Conservation (phyloP, 1,139 yeast genomes). For the Magnusiomyces ingens region DNA sequence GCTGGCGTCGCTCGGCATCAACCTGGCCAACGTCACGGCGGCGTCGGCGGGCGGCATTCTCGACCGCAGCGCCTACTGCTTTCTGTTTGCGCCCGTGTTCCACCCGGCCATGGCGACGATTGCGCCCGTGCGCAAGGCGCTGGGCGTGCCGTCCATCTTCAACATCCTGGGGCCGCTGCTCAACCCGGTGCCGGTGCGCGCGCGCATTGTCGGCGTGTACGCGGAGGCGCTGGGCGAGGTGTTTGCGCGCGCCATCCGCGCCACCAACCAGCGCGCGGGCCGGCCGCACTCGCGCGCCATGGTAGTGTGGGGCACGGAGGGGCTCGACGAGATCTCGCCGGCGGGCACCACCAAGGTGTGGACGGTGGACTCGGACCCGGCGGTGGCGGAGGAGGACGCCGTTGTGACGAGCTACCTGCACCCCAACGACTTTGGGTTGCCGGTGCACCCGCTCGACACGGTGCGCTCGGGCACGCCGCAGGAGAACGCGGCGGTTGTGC, state of each 20-base stretch:
- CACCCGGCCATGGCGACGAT: slow-evolving; percentile 90
- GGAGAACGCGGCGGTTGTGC: slow-evolving; percentile 65
- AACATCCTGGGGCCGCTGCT: slow-evolving; percentile 88
- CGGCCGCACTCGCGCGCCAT: slow-evolving; percentile 49
- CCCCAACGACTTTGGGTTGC: slow-evolving; percentile 67
- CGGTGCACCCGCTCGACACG: slow-evolving; percentile 57
- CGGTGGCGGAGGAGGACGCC: slow-evolving; percentile 29
- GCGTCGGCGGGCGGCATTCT: slow-evolving; percentile 62
- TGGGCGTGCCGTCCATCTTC: slow-evolving; percentile 90
- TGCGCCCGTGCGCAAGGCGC: slow-evolving; percentile 62
- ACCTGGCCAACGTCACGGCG: slow-evolving; percentile 59
- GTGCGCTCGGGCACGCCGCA: slow-evolving; percentile 84
- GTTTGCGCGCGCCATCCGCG: slow-evolving; percentile 73
- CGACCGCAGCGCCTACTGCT: slow-evolving; percentile 51
- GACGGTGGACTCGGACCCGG: slow-evolving; percentile 43
- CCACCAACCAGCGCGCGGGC: slow-evolving; percentile 41
- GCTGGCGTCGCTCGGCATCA: slow-evolving; percentile 68
- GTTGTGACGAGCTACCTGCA: slow-evolving; percentile 34
- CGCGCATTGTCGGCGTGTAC: slow-evolving; percentile 85
- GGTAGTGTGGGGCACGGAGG: slow-evolving; percentile 88
- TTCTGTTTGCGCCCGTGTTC: slow-evolving; percentile 87
- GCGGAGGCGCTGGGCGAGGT: slow-evolving; percentile 70
- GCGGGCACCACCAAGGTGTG: slow-evolving; percentile 75
- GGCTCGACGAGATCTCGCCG: slow-evolving; percentile 90
- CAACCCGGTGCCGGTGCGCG: slow-evolving; percentile 71